Base-by-base conservation (phyloP, 2,329 filamentous ascomycete genomes). In the Penicillium capsulatum region DNA sequence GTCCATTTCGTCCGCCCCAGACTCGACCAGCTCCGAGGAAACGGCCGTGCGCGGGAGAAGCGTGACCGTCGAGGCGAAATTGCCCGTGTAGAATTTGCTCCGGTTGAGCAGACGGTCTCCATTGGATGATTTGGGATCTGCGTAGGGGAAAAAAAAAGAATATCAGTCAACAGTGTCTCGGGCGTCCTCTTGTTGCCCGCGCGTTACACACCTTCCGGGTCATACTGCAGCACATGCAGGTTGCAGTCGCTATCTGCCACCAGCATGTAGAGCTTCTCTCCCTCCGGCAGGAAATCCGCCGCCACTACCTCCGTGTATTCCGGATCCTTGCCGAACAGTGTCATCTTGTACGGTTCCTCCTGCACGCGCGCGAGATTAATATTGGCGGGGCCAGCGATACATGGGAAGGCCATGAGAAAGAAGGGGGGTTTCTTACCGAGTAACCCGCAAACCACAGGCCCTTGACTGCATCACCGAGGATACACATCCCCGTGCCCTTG, bases 401-500 rank as follows among this genome's bases (percentile, higher is more conserved):
- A n/a, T n/a, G n/a, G n/a, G n/a, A n/a, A 14, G 7, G 10, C 28
- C 10, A 14, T 19, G 8, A 7, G 17, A 13, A 4, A 17, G 9
- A 20, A 17, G 16, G 9, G n/a, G 14, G 2, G 17, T 38, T 32
- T 13, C 70, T 36, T 72, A 77, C 75, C 7, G 86, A 92, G 60
- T 96, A 98, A 0, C 92, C 92, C 0, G 87, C 86, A 53, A 98
- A 94, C 89, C 92, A 97, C 2, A 97, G 74, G 0, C 92, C 92
- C 68, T 95, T 95, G 60, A 92, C 81, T 0, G 85, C 86, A 67
- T 98, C 92, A 0, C 86, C 86, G 68, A 96, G 81, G 8, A 95
- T 74, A 57, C 86, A 89, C 60, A 98, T 74, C 0, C 91, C 90
- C 0, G 88, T 94, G 1, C 84, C 81, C 3, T 81, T 81, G 13